A percentile compares a stretch with the other conserved stretches of the same genome.
Conservation (phyloP, 2,329 filamentous ascomycete genomes). For the Colletotrichum brevisporum region DNA sequence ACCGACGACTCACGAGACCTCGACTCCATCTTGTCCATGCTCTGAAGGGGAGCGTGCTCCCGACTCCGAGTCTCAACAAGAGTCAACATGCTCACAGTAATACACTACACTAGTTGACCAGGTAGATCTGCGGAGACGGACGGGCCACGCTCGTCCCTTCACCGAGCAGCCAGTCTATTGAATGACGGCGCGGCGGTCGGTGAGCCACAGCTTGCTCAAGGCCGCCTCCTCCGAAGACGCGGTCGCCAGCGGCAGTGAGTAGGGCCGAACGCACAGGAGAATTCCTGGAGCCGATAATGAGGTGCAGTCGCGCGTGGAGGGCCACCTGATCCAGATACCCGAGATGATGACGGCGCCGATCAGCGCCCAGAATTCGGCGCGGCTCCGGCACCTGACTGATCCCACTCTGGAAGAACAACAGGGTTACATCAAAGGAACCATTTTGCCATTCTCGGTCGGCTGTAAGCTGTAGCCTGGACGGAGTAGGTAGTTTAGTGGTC, state of each 20-base stretch:
- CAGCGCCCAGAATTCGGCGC: constrained; percentile 31
- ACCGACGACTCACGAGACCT: constrained; percentile 2
- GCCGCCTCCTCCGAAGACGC: neutral
- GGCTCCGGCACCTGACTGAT: constrained; percentile 40
- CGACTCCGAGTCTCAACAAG: too few species aligned
- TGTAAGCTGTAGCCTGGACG: constrained; percentile 3
- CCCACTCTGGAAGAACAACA: constrained; percentile 29
- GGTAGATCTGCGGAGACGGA: neutral
- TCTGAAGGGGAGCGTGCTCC: constrained; percentile 21
- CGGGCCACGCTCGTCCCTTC: constrained; percentile 28
- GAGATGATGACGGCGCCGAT: constrained; percentile 43
- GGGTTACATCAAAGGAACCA: constrained; percentile 38
- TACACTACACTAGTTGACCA: too few species aligned
- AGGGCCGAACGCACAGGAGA: constrained; percentile 38
- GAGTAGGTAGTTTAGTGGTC: constrained; percentile 19
- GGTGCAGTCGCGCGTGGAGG: constrained; percentile 35
- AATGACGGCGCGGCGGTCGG: constrained; percentile 11
- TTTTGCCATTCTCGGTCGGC: constrained; percentile 26
- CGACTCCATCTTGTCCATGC: constrained; percentile 19
- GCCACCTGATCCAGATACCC: constrained; percentile 42
- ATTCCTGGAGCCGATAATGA: constrained; percentile 29
- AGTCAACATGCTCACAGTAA: neutral
- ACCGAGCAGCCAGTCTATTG: constrained; percentile 33
- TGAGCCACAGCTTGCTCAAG: constrained; percentile 12
- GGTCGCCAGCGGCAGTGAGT: constrained; percentile 23